phyloP scores from a whole-genome alignment of 441 rosid genomes.

The Metrosideros polymorpha region DNA sequence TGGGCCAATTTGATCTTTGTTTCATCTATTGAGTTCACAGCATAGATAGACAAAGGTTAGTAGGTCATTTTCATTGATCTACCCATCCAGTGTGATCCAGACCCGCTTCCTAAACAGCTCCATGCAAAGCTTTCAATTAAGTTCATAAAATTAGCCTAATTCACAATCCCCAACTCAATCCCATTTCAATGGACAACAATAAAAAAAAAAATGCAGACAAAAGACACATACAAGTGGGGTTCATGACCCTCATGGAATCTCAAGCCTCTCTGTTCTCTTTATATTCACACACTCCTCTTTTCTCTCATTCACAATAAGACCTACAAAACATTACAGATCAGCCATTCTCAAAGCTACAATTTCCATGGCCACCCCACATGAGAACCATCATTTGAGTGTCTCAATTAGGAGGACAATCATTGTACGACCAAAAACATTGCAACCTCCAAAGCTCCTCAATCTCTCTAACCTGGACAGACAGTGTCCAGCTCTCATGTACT shows the following conservation, averaged over 20 bases:
- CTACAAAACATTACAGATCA: neutral
- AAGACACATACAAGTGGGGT: neutral
- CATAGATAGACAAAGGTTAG: neutral
- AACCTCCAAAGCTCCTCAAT: constrained; percentile 26
- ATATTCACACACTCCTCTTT: neutral
- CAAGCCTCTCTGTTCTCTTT: neutral
- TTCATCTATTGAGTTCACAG: neutral
- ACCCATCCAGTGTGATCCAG: neutral
- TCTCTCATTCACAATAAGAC: neutral
- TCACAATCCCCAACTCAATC: neutral
- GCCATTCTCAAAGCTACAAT: neutral
- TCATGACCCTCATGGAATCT: neutral
- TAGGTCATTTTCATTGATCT: neutral
- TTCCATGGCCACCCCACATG: constrained; percentile 12
- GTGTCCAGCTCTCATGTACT: constrained; percentile 53
- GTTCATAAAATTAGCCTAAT: neutral
- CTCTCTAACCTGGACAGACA: constrained; percentile 66
- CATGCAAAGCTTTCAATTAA: neutral
- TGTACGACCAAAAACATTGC: constrained; percentile 26
- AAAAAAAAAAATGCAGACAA: neutral
- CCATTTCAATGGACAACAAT: neutral
- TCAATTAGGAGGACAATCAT: constrained; percentile 20
- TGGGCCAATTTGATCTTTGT: neutral
- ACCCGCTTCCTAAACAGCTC: neutral
- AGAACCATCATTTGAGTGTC: constrained; percentile 4